These are phyloP conservation scores for Ilex asprella DNA, from an alignment of 257 asterid genomes.

Conservation along the genomic window DNA sequence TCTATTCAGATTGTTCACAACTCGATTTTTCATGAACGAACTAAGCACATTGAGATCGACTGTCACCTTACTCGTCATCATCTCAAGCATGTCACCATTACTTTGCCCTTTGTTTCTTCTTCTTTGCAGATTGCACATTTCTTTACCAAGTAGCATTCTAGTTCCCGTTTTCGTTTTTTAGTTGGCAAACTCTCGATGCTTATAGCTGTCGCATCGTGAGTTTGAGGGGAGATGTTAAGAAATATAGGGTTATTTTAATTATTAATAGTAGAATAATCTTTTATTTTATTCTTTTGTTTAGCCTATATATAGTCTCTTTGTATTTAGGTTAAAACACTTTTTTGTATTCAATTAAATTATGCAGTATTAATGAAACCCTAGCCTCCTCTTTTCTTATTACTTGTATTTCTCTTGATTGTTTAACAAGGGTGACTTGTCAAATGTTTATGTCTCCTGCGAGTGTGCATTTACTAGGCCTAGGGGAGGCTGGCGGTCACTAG, in stretches of 20 bases:
- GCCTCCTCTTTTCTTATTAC: neutral
- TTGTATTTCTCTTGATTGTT: too few relatives aligned
- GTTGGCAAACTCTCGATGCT: slow-evolving; percentile 4
- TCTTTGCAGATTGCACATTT: neutral
- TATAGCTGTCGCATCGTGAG: too few relatives aligned
- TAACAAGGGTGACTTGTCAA: too few relatives aligned
- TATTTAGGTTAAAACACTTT: neutral
- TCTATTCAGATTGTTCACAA: slow-evolving; percentile 1
- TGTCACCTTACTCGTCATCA: neutral
- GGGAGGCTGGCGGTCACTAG: too few relatives aligned
- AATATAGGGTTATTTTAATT: too few relatives aligned
- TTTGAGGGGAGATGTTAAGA: too few relatives aligned
- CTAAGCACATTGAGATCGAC: slow-evolving; percentile 4
- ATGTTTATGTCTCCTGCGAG: too few relatives aligned
- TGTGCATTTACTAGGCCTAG: too few relatives aligned
- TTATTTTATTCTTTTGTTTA: too few relatives aligned
- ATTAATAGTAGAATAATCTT: too few relatives aligned
- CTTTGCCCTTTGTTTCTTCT: neutral
- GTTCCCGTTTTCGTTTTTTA: neutral
- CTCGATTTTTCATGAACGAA: neutral
- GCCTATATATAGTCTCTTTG: too few relatives aligned
- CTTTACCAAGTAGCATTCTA: neutral
- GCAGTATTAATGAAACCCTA: neutral
- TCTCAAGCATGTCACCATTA: neutral
- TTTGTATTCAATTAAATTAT: too few relatives aligned